A percentile compares a stretch with the other conserved stretches of the same genome.
phyloP scores from a whole-genome alignment of 1,284 basidiomycete species.

The Cutaneotrichosporon cutaneum region DNA sequence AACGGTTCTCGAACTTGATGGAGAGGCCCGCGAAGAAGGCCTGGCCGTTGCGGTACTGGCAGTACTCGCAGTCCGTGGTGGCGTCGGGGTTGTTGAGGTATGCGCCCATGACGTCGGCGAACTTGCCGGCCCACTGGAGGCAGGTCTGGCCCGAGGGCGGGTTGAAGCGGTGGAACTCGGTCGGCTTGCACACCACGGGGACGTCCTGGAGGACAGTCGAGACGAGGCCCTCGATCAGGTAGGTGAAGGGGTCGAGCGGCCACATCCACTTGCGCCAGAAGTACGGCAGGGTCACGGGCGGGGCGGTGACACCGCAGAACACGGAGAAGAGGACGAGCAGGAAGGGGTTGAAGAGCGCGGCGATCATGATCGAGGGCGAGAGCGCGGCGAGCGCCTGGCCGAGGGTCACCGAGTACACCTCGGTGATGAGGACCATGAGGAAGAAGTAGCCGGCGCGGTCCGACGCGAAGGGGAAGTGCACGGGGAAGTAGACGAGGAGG shows the following conservation, averaged over 20 bases:
- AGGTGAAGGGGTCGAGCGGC: conserved; percentile 60
- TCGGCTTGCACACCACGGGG: conserved; percentile 63
- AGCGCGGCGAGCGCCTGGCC: conserved; percentile 71
- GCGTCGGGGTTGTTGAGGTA: conserved; percentile 74
- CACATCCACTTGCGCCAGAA: conserved; percentile 69
- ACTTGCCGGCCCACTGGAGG: conserved; percentile 65
- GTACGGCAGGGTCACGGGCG: conserved; percentile 58
- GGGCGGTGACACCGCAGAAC: conserved; percentile 80
- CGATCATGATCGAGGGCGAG: conserved; percentile 62
- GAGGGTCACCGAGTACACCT: conserved; percentile 72
- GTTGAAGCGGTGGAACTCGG: conserved; percentile 73
- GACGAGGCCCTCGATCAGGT: conserved; percentile 67
- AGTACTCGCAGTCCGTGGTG: conserved; percentile 50
- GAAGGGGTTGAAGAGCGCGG: conserved; percentile 78
- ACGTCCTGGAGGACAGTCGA: conserved; percentile 77
- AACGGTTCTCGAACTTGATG: conserved; percentile 65
- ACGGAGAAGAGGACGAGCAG: conserved; percentile 65
- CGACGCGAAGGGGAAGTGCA: conserved; percentile 40
- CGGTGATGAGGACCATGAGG: conserved; percentile 71
- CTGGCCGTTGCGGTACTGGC: conserved; percentile 44
- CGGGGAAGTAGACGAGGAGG: conserved; percentile 56
- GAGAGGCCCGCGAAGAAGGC: conserved; percentile 56
- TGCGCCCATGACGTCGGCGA: conserved; percentile 65
- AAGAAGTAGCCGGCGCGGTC: conserved; percentile 44
- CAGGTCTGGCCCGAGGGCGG: conserved; percentile 67